phyloP scores from a whole-genome alignment of 208 protist species.

The Leptomonas pyrrhocoris region DNA sequence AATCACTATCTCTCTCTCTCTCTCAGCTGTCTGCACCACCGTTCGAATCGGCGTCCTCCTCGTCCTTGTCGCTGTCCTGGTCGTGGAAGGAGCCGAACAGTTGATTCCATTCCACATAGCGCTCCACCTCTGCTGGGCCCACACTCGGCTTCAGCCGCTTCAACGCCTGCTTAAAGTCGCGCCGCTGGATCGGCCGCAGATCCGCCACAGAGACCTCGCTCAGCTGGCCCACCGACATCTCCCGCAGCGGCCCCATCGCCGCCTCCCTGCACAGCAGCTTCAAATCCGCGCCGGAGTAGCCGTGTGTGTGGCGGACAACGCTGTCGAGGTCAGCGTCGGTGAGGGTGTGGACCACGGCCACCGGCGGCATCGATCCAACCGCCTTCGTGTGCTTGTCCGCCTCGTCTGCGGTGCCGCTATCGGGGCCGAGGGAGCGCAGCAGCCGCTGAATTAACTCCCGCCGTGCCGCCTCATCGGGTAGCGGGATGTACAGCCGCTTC shows the following conservation, averaged over 20 bases:
- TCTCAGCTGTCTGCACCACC: constrained; percentile 6
- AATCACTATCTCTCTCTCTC: too few relatives aligned
- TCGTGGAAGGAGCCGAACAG: constrained; percentile 81
- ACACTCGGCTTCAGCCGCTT: constrained; percentile 84
- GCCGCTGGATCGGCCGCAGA: constrained; percentile 60
- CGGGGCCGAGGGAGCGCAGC: constrained; percentile 44
- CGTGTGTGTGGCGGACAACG: constrained; percentile 56
- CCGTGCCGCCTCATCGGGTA: constrained; percentile 73
- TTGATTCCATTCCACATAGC: constrained; percentile 85
- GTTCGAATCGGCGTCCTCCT: constrained; percentile 24
- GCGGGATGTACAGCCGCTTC: constrained; percentile 92
- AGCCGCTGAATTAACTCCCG: constrained; percentile 65
- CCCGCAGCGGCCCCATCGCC: constrained; percentile 78
- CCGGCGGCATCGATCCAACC: not conserved
- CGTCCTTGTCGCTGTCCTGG: constrained; percentile 31
- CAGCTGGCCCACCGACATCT: constrained; percentile 56
- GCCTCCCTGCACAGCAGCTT: constrained; percentile 80
- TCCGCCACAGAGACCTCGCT: constrained; percentile 50
- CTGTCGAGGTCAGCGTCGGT: constrained; percentile 41
- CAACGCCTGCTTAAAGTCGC: constrained; percentile 82
- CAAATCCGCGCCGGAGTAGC: constrained; percentile 83
- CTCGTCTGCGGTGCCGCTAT: not conserved
- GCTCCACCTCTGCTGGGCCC: constrained; percentile 59
- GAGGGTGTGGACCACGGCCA: constrained; percentile 34
- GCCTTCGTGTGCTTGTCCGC: constrained; percentile 1